phyloP scores from a whole-genome alignment of 805 yeast species.

The Candida peoriensis region DNA sequence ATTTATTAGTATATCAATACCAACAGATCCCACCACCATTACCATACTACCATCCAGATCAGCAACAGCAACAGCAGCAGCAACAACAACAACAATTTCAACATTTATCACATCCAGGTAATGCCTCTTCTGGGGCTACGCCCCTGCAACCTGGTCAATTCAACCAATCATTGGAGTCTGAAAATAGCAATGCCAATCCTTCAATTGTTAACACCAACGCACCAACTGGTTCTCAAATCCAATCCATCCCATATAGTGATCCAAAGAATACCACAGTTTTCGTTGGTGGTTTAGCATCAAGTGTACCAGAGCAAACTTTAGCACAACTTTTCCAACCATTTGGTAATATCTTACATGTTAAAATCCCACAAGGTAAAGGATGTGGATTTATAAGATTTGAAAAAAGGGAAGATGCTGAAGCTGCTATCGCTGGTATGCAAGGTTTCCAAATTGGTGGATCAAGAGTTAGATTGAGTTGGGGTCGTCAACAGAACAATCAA shows the following conservation, averaged over 20 bases:
- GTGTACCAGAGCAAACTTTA: constrained; percentile 57
- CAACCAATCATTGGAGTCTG: neutral
- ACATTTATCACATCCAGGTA: constrained; percentile 2
- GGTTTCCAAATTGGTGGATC: constrained; percentile 75
- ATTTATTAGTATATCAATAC: constrained; percentile 16
- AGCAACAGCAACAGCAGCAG: constrained; percentile 13
- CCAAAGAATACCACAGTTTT: constrained; percentile 72
- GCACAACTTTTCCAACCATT: constrained; percentile 63
- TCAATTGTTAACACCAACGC: neutral
- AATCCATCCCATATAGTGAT: constrained; percentile 35
- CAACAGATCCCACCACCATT: constrained; percentile 19
- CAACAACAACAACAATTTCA: constrained; percentile 7
- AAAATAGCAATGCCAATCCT: neutral
- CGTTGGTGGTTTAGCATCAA: constrained; percentile 69
- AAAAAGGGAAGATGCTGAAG: constrained; percentile 68
- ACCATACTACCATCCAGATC: constrained; percentile 16
- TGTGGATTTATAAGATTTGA: constrained; percentile 74
- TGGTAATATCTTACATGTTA: constrained; percentile 65
- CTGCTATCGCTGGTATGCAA: constrained; percentile 73
- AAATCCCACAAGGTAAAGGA: constrained; percentile 74
- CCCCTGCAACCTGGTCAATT: neutral
- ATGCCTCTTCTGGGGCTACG: neutral
- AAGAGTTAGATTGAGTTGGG: constrained; percentile 73
- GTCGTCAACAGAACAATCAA: constrained; percentile 37
- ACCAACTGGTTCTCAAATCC: constrained; percentile 5